Percentiles rank a stretch among this genome's conserved stretches.
Conservation (phyloP, 164 flowering plant species). For the Chimonanthus salicifolius region DNA sequence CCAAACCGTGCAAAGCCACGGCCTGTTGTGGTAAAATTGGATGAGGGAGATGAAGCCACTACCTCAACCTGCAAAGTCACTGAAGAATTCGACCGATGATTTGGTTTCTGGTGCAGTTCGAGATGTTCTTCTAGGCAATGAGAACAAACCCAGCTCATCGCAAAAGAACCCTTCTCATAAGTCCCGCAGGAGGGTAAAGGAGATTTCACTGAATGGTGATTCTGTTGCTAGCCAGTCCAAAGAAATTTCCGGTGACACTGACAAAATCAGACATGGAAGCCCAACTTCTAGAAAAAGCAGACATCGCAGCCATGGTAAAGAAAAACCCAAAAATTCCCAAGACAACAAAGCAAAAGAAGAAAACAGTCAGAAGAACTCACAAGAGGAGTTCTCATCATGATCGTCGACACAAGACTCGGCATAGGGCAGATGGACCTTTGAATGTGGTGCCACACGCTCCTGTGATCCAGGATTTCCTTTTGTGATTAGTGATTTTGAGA, state of each 20-base stretch:
- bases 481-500: slow-evolving; percentile 26
- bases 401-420: slow-evolving; percentile 48
- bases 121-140: slow-evolving; percentile 59
- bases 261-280: slow-evolving; percentile 22
- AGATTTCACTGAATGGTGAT: slow-evolving; percentile 22
- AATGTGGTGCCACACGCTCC: slow-evolving; percentile 41
- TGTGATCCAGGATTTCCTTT: slow-evolving; percentile 79
- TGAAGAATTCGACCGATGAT: slow-evolving; percentile 32
- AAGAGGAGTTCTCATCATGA: slow-evolving; percentile 44
- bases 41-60: slow-evolving; percentile 45
- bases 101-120: slow-evolving; percentile 69
- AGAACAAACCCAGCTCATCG: slow-evolving; percentile 25
- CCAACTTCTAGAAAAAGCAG: slow-evolving; percentile 46
- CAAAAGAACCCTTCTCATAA: slow-evolving; percentile 25
- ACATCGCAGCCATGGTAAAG: slow-evolving; percentile 47
- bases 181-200: slow-evolving; percentile 47
- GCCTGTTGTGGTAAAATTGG: slow-evolving; percentile 85
- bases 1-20: slow-evolving; percentile 54
- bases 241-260: slow-evolving; percentile 26
- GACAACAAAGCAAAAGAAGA: slow-evolving; percentile 37
- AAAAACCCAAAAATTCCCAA: slow-evolving; percentile 34
- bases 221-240: slow-evolving; percentile 17
- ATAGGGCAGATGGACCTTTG: slow-evolving; percentile 38
- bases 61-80: slow-evolving; percentile 17
- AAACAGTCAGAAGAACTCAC: slow-evolving; percentile 29